These are phyloP conservation scores for Aphanomyces invadans DNA, from an alignment of 352 stramenopile genomes.

Conservation along the genomic window DNA sequence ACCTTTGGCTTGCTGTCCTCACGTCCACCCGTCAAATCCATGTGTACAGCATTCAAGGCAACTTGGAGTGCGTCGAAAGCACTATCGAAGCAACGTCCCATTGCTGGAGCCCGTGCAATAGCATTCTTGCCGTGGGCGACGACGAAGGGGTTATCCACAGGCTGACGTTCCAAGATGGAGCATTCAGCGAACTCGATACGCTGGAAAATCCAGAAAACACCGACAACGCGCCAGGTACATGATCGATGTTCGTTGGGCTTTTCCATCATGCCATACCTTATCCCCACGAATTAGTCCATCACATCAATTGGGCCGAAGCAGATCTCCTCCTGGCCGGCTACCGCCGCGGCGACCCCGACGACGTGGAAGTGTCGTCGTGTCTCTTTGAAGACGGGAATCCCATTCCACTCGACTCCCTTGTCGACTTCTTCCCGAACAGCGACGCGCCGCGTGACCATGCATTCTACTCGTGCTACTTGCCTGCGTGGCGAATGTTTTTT, in stretches of 20 bases:
- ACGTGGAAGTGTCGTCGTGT: slow-evolving; percentile 47
- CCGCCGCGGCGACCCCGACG: slow-evolving; percentile 40
- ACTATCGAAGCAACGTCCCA: not conserved
- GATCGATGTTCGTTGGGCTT: slow-evolving; percentile 30
- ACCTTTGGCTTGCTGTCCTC: slow-evolving; percentile 33
- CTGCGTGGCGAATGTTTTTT: slow-evolving; percentile 76
- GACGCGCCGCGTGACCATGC: slow-evolving; percentile 42
- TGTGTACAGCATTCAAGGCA: slow-evolving; percentile 15
- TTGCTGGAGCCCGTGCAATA: not conserved
- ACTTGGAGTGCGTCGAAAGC: slow-evolving; percentile 1
- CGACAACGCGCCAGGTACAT: slow-evolving; percentile 1
- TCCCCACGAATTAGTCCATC: slow-evolving; percentile 36
- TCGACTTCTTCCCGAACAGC: slow-evolving; percentile 43
- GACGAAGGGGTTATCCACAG: slow-evolving; percentile 4
- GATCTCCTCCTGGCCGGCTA: slow-evolving; percentile 59
- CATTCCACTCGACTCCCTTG: slow-evolving; percentile 51
- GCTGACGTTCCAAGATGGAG: not conserved
- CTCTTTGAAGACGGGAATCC: slow-evolving; percentile 46
- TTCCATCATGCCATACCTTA: slow-evolving; percentile 34
- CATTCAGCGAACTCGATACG: not conserved
- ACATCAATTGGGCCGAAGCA: slow-evolving; percentile 67
- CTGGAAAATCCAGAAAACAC: not conserved
- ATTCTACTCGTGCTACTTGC: slow-evolving; percentile 56
- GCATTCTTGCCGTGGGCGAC: slow-evolving; percentile 14
- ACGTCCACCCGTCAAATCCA: slow-evolving; percentile 29